Base-by-base conservation (phyloP, 164 flowering plant species). In the Santalum album region DNA sequence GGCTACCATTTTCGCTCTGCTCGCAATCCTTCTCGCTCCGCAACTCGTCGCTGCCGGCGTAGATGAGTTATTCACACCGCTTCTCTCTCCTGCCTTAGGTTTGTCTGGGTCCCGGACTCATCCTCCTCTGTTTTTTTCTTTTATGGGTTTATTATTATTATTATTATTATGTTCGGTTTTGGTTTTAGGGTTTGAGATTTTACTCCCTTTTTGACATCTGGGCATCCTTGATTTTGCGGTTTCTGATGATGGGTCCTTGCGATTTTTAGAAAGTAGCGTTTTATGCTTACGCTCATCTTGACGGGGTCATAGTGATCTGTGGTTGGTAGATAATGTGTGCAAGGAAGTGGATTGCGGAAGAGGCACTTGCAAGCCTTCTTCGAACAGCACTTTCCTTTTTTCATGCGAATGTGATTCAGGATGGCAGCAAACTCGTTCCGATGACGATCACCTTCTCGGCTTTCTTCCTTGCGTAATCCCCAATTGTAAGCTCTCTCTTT, bases 351-450 rank as follows among this genome's bases (percentile, higher is more conserved):
- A 73, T 16, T 84, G 88, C 60, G 92, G 92, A 35, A 82, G 71
- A 39, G 92, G 92, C 17, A 71, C 51, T 12, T 84, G 92, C 69
- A 67, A 67, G 56, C 52, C 70, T 32, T 70, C 82, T 1, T 1
- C 17, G 0, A 64, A 71, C 6, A 51, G 61, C 54, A 43, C 50
- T 26, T 59, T 75, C 36, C 38, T 51, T 5, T 84, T 62, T 50
- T 72, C 24, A 25, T 84, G 92, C 54, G 75, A 75, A 38, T 84
- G 92, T 57, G 77, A 84, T 0, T 14, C 65, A 49, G 92, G 88
- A 0, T 82, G 92, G 53, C 18, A 1, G 7, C 32, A 29, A 22
- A 4, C 53, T 25, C 21, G 19, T 17, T 15, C 53, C 32, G 1
- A 25, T 1, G 7, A 15, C 22, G 35, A 12, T 19, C 3, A 5